phyloP scores from a whole-genome alignment of 2,329 filamentous ascomycete species.

The Cryoendolithus antarcticus region DNA sequence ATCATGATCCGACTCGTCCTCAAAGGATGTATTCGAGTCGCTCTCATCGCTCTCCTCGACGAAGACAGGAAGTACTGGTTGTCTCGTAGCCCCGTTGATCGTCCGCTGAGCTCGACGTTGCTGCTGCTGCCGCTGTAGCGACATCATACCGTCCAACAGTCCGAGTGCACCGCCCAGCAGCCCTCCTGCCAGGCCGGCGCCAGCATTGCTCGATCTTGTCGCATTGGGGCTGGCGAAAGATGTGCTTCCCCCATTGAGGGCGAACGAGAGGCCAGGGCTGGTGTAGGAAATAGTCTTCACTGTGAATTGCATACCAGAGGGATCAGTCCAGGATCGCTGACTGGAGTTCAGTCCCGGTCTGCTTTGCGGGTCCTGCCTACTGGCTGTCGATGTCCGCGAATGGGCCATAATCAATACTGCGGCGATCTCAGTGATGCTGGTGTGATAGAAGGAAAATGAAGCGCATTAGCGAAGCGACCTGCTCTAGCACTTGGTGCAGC shows the following conservation, averaged over 20 bases:
- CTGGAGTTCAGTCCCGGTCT: slow-evolving; percentile 7
- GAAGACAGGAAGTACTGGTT: too few relatives aligned
- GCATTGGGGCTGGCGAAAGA: slow-evolving; percentile 3
- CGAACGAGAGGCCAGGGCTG: slow-evolving; percentile 16
- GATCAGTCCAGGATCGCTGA: slow-evolving; percentile 16
- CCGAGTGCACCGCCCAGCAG: slow-evolving; percentile 16
- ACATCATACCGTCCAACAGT: slow-evolving; percentile 13
- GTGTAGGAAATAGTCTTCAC: slow-evolving; percentile 15
- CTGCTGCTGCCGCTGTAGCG: slow-evolving; percentile 9
- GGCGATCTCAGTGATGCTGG: too few relatives aligned
- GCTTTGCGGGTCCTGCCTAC: neutral
- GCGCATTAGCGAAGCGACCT: too few relatives aligned
- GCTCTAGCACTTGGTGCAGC: too few relatives aligned
- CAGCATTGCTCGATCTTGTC: neutral
- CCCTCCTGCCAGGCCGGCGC: slow-evolving; percentile 8
- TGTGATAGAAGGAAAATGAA: too few relatives aligned
- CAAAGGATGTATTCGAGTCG: too few relatives aligned
- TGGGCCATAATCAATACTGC: too few relatives aligned
- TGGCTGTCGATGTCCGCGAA: too few relatives aligned
- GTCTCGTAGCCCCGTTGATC: too few relatives aligned
- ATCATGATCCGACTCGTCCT: too few relatives aligned
- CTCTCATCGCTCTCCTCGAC: too few relatives aligned
- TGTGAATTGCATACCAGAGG: slow-evolving; percentile 15
- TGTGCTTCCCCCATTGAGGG: slow-evolving; percentile 5
- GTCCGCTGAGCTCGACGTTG: too few relatives aligned